phyloP scores from a whole-genome alignment of 164 flowering plant genomes.

The Kingdonia uniflora region DNA sequence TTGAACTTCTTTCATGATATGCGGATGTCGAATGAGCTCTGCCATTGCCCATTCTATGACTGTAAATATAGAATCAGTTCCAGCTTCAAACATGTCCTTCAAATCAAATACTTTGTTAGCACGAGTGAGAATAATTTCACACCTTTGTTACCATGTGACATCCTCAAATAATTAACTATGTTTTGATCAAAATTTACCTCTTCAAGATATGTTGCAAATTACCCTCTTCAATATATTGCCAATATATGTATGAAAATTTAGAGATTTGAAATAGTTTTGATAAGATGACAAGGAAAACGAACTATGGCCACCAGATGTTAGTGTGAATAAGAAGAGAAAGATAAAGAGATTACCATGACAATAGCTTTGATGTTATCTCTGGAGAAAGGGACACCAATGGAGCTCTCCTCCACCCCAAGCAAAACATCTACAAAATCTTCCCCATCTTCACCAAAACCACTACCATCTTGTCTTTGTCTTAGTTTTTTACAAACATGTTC shows the following conservation, averaged over 20 bases:
- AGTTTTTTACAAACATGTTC: conserved; percentile 1
- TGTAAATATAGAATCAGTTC: conserved; percentile 5
- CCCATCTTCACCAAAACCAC: neutral
- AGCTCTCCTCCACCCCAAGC: conserved; percentile 6
- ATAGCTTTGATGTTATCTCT: conserved; percentile 10
- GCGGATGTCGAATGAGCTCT: conserved; percentile 9
- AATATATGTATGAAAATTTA: neutral
- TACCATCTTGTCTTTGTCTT: neutral
- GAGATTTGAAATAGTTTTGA: neutral
- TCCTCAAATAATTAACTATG: too few relatives aligned
- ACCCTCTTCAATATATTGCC: conserved; percentile 30
- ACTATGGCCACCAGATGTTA: neutral
- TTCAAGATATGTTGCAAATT: too few relatives aligned
- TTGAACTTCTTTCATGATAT: conserved; percentile 9
- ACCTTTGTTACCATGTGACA: too few relatives aligned
- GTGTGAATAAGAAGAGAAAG: neutral
- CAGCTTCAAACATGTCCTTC: conserved; percentile 14
- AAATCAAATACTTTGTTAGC: too few relatives aligned
- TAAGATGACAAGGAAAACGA: too few relatives aligned
- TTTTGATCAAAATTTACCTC: too few relatives aligned
- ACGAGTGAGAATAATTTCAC: too few relatives aligned
- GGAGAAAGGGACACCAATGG: neutral
- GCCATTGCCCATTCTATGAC: conserved; percentile 16
- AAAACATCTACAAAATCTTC: conserved; percentile 11
- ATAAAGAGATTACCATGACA: neutral